Conservation (phyloP, 2,329 filamentous ascomycete genomes). For the Grosmannia clavigera region DNA sequence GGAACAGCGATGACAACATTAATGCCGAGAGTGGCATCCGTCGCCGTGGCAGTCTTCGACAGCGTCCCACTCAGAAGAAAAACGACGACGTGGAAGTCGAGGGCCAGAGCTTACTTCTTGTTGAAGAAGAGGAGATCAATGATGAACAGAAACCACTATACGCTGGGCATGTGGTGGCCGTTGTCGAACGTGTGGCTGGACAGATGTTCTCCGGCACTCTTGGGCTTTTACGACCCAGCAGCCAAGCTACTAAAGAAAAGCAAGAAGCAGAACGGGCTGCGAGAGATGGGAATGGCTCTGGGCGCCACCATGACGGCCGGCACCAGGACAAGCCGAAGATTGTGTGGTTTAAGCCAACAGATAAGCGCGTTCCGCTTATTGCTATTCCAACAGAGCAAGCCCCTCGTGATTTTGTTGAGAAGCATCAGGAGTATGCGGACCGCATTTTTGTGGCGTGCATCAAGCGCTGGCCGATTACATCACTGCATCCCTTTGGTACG, state of each 20-base stretch:
- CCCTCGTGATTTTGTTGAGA: slow-evolving; percentile 94
- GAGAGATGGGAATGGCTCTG: slow-evolving; percentile 58
- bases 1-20: slow-evolving; percentile 47
- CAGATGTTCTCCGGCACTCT: slow-evolving; percentile 99
- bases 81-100: slow-evolving; percentile 99
- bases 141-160: slow-evolving; percentile 97
- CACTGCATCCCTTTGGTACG: slow-evolving; percentile 96
- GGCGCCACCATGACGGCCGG: slow-evolving; percentile 64
- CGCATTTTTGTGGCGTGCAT: slow-evolving; percentile 98
- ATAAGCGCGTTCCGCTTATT: slow-evolving; percentile 96
- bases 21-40: slow-evolving; percentile 74
- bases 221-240: slow-evolving; percentile 85
- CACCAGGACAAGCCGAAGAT: slow-evolving; percentile 98
- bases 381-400: slow-evolving; percentile 97
- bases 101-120: slow-evolving; percentile 87
- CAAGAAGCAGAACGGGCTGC: slow-evolving; percentile 93
- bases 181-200: slow-evolving; percentile 90
- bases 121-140: slow-evolving; percentile 97
- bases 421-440: slow-evolving; percentile 94
- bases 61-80: slow-evolving; percentile 98
- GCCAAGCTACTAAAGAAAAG: slow-evolving; percentile 98
- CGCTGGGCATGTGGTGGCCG: slow-evolving; percentile 91
- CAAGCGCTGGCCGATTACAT: slow-evolving; percentile 98
- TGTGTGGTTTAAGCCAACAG: slow-evolving; percentile 99
- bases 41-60: slow-evolving; percentile 84